Evolutionary conservation across 345 rosid species (phyloP).

Genomic region (Passiflora organensis): DNA sequence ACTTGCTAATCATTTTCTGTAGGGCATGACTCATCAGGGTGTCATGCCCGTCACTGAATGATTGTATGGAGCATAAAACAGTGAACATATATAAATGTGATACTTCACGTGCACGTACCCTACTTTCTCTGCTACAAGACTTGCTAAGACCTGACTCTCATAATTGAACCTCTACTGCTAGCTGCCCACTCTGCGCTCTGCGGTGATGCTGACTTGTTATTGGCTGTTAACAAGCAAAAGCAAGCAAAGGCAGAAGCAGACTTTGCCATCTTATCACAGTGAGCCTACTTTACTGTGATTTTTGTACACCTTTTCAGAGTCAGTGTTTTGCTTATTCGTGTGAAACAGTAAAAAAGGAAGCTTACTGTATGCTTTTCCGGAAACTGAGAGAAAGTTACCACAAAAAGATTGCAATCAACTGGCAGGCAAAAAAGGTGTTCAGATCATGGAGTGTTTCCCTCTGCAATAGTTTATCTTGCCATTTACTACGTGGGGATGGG

Average conservation of each 20-base stretch:
- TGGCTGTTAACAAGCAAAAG: slow-evolving; percentile 10
- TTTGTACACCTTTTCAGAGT: background rate
- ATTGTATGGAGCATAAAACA: too few species aligned
- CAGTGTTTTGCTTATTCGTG: background rate
- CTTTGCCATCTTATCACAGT: slow-evolving; percentile 17
- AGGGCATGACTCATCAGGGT: too few species aligned
- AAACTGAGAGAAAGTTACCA: background rate
- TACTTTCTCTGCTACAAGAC: background rate
- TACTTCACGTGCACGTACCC: too few species aligned
- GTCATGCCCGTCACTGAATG: too few species aligned
- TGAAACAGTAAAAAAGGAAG: background rate
- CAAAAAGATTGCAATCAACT: slow-evolving; percentile 4
- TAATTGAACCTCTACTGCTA: background rate
- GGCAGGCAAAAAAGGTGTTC: slow-evolving; percentile 13
- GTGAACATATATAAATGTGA: too few species aligned
- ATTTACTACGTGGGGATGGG: background rate
- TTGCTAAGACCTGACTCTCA: background rate
- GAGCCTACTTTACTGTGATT: background rate
- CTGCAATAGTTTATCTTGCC: slow-evolving; percentile 10
- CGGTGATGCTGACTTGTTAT: slow-evolving; percentile 17
- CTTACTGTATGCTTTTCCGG: background rate
- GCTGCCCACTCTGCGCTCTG: background rate
- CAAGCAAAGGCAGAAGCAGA: slow-evolving; percentile 14
- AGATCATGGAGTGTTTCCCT: slow-evolving; percentile 24
- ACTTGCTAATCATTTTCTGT: too few species aligned